Conservation (phyloP, 1,139 yeast genomes). For the Yamadazyma taylorii region DNA sequence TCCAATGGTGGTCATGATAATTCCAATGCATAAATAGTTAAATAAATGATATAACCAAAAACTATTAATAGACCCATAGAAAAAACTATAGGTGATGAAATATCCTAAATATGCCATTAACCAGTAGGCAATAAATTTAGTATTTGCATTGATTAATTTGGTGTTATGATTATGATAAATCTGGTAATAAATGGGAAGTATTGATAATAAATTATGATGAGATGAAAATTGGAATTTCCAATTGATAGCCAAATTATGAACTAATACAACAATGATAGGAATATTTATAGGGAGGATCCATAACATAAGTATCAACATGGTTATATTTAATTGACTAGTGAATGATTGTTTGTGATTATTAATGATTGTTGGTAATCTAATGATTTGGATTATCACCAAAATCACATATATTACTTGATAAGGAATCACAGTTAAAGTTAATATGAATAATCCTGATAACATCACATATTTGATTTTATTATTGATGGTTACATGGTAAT, state of each 20-base stretch:
- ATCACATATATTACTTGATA: slow-evolving; percentile 74
- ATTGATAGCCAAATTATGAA: slow-evolving; percentile 64
- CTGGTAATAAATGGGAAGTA: slow-evolving; percentile 59
- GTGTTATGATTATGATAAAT: slow-evolving; percentile 14
- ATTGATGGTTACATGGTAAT: slow-evolving; percentile 3
- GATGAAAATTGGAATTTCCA: slow-evolving; percentile 80
- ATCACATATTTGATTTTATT: slow-evolving; percentile 7
- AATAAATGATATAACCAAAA: slow-evolving; percentile 71
- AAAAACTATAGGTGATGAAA: slow-evolving; percentile 51
- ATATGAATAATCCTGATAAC: slow-evolving; percentile 7
- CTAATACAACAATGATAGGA: slow-evolving; percentile 67
- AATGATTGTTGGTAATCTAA: slow-evolving; percentile 41
- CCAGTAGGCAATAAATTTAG: neutral
- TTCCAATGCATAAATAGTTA: slow-evolving; percentile 44
- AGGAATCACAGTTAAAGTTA: slow-evolving; percentile 53
- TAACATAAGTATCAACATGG: slow-evolving; percentile 57
- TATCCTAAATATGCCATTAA: slow-evolving; percentile 33
- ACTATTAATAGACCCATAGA: slow-evolving; percentile 68
- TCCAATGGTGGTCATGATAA: slow-evolving; percentile 4
- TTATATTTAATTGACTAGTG: slow-evolving; percentile 36
- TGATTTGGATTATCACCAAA: slow-evolving; percentile 52
- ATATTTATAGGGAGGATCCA: slow-evolving; percentile 70
- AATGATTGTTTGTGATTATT: slow-evolving; percentile 12
- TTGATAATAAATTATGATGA: slow-evolving; percentile 69
- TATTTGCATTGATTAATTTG: slow-evolving; percentile 1